Base-by-base conservation (phyloP, 2,329 filamentous ascomycete genomes). In the Penicillium sp. region DNA sequence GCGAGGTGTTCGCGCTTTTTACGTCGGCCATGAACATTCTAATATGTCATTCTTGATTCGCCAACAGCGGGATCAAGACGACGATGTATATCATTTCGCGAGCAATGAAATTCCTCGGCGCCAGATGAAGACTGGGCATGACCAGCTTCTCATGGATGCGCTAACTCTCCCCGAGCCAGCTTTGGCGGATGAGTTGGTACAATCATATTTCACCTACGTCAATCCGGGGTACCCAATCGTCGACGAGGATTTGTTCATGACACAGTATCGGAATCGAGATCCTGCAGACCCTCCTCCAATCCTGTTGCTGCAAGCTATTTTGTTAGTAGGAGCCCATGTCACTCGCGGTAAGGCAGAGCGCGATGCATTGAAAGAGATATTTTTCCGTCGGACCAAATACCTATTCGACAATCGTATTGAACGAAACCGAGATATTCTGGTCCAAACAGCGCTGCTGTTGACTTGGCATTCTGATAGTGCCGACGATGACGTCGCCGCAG, bases 11-110 rank as follows among this genome's bases (percentile, higher is more conserved):
- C 77, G 81, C 24, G 77, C 81, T 11, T 82, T 81, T 55, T 84
- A 82, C 62, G 81, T 84, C 45, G 82, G 82, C 7, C 80, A 81
- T 54, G 81, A 83, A 59, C 77, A 82, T 57, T 84, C 82, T 33
- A 84, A 84, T 57, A 76, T 84, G 62, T 82, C 82, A 54, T 83
- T 83, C 60, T 70, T 84, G 43, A 78, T 84, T 27, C 79, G 80
- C 13, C 81, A 83, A 58, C 78, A 80, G 57, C 68, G 78, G 65
- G 73, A 75, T 35, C 70, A 70, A 55, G 73, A 76, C 56, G 74
- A 75, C 44, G 70, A 75, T 60, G 61, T 80, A 63, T 76, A 76
- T 54, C 76, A 79, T 61, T 78, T 78, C 59, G 74, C 76, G 5
- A 73, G 74, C 44, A 78, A 77, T 60, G 70, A 76, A 68, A 79